Evolutionary conservation across 495 filamentous ascomycete species (phyloP).

Genomic region (Penicillium simplicissimum): DNA sequence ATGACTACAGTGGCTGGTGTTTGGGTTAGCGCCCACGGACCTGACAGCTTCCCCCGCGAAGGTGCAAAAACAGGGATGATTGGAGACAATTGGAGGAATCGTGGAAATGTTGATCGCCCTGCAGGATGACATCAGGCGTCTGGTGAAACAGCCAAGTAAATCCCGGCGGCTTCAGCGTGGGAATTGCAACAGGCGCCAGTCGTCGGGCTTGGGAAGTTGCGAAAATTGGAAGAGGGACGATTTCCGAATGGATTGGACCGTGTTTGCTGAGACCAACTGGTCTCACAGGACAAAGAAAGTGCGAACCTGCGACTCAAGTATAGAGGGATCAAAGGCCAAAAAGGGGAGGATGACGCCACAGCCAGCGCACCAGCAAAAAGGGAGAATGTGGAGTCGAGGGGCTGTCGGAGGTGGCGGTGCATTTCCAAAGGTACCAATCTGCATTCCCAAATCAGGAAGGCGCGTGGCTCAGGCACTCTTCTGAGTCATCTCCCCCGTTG

Average conservation of each 20-base stretch:
- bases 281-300: neutral
- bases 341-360: constrained; percentile 1
- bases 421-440: neutral
- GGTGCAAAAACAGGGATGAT: constrained; percentile 20
- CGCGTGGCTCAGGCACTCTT: neutral
- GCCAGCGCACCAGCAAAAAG: neutral
- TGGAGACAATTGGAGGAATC: constrained; percentile 31
- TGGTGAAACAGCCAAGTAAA: constrained; percentile 38
- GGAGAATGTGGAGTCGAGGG: neutral
- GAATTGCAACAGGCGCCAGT: neutral
- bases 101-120: constrained; percentile 30
- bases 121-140: constrained; percentile 48
- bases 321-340: neutral
- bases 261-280: neutral
- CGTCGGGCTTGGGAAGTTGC: neutral
- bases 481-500: too few relatives aligned
- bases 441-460: neutral
- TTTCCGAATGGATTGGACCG: neutral
- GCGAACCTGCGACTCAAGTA: neutral
- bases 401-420: constrained; percentile 2
- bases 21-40: constrained; percentile 22
- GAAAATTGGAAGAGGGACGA: neutral
- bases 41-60: constrained; percentile 9
- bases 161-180: constrained; percentile 21
- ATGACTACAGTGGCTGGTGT: constrained; percentile 32